Evolutionary conservation across 2,329 filamentous ascomycete genomes (phyloP), one percentile per base, ranked within the genome.

Genomic region (Botrytis cinerea): DNA sequence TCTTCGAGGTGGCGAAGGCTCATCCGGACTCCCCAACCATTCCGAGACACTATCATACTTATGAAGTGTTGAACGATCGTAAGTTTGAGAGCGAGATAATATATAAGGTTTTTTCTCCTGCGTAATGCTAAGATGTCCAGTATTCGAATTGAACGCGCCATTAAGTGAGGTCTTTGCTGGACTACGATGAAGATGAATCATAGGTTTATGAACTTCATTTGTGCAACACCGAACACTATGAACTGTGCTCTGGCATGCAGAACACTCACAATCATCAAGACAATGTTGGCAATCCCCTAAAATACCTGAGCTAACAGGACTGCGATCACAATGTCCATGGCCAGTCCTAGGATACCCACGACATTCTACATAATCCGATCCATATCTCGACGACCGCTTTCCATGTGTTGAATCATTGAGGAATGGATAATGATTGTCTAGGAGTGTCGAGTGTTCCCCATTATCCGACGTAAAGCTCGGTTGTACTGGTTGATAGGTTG

Each of bases 241-340:
- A 63, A 75, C 64, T 4, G 78, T 78, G 43, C 72, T 76, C 72
- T 76, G 76, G 51, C 78, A 80, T 16, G 78, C 75, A 43, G 45
- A 66, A 71, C 77, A 79, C 25, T 75, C 74, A 57, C 77, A 80
- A 66, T 79, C 78, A 63, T 80, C 76, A 40, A 77, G 74, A 54
- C 78, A 80, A 62, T 80, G 78, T 67, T 80, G 78, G 38, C 79
- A 80, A 66, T 76, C 74, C 40, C 78, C 79, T 62, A 80, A 70
- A 28, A 76, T 54, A 3, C 76, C 79, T 6, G 74, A 71, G 35
- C 46, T 73, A 12, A 74, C 67, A n/a, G 76, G 76, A 57, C 78
- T 79, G 12, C 76, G 73, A 40, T 75, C 73, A 25, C 73, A 66
- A n/a, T 59, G 70, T 48, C 72, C 48, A 70, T 79, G 76, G 35